Base-by-base conservation (phyloP, 169 alveolate genomes). In the Plasmodium chabaudi region DNA sequence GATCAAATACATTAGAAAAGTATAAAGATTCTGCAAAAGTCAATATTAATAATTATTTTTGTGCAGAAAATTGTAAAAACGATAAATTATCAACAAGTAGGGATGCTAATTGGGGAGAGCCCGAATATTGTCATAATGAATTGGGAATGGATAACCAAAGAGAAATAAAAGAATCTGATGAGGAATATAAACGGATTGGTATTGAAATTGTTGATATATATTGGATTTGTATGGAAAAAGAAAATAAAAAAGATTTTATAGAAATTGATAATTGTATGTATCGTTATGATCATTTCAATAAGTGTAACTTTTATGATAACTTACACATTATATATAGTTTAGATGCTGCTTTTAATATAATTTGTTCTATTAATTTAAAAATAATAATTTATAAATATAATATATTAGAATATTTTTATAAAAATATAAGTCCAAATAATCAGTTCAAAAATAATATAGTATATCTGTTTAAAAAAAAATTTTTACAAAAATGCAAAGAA, bases 321-420 rank as follows among this genome's bases (percentile, higher is more conserved):
- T 34, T 79, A 44, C 89, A 79, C 34, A 79, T 67, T 42, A 79
- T 79, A 13, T 70, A 79, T 42, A 79, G 89, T 60, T 12, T 79
- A 49, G 89, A 79, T 47, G 56, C 39, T 55, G 79, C 65, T 5
- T 79, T 64, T 12, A 51, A 64, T 61, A 67, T 79, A 39, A 46
- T 79, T 34, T 79, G 89, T 47, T 79, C 89, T 7, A 42, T 79
- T 55, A 79, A 79, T 67, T 46, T 79, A 19, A 79, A 64, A 42
- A 79, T 67, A 34, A 67, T 79, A 53, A 55, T 79, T 34, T 79
- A 65, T 49, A 79, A 79, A 70, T 79, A 70, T 70, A 79, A 79
- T 71, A 65, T 79, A 65, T 79, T 79, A 79, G 71, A 79, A 6
- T 47, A 79, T 53, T 10, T 79, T 19, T 79, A 79, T 79, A 47